Percentiles rank a stretch among this genome's conserved stretches.
Evolutionary conservation across 306 rosid genomes (phyloP).

Genomic region (Rosa lucieae): DNA sequence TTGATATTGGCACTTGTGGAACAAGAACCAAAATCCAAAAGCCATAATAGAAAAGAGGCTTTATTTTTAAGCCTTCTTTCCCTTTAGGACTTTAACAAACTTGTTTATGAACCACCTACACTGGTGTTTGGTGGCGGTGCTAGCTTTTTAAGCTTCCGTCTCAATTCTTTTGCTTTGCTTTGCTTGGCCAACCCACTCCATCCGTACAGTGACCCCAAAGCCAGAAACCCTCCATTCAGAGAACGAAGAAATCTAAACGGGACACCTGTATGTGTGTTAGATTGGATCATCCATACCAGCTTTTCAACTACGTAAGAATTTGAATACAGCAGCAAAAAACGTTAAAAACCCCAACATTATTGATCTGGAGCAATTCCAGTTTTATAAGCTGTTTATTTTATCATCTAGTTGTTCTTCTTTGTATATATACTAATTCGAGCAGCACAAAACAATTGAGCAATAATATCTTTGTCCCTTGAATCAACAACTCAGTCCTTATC

Average conservation of each 20-base stretch:
- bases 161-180: not conserved
- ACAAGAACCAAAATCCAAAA: not conserved
- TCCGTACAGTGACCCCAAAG: slow-evolving; percentile 11
- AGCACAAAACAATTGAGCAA: not conserved
- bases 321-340: slow-evolving; percentile 1
- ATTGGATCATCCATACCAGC: not conserved
- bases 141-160: not conserved
- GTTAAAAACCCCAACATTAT: not conserved
- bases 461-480: slow-evolving; percentile 1
- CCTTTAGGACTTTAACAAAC: not conserved
- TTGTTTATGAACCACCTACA: not conserved
- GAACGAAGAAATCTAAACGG: not conserved
- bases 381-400: not conserved
- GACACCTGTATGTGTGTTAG: not conserved
- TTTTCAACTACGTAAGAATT: not conserved
- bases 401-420: slow-evolving; percentile 2
- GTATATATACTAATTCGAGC: not conserved
- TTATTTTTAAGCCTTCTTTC: not conserved
- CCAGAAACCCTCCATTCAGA: not conserved
- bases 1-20: not conserved
- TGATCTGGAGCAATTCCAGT: slow-evolving; percentile 2
- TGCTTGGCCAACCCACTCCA: slow-evolving; percentile 9
- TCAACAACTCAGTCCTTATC: not conserved
- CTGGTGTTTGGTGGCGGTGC: not conserved
- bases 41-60: not conserved